These are phyloP conservation scores for Magnolia changhungtana DNA, from an alignment of 164 flowering plant species.

Conservation along the genomic window DNA sequence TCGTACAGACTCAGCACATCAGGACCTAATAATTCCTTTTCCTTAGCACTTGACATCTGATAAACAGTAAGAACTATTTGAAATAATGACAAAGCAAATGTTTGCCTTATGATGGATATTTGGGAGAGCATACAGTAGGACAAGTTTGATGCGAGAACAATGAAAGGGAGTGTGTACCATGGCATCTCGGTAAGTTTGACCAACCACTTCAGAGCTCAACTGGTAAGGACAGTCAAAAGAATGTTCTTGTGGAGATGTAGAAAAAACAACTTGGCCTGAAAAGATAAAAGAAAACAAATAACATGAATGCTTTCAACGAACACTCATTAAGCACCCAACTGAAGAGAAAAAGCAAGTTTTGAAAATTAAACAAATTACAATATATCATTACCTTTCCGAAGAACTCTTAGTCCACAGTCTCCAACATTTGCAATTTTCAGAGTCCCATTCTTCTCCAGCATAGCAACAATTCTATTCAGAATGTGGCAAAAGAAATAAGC, in stretches of 20 bases:
- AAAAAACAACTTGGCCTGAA: conserved; percentile 57
- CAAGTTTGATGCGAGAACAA: background rate
- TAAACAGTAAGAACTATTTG: too few relatives aligned
- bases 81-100: too few relatives aligned
- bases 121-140: too few relatives aligned
- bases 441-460: conserved; percentile 71
- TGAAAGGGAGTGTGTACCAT: conserved; percentile 32
- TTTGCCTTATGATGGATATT: too few relatives aligned
- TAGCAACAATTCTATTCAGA: conserved; percentile 65
- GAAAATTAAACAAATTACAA: background rate
- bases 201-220: conserved; percentile 70
- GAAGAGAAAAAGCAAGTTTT: background rate
- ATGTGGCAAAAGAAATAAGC: background rate
- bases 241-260: conserved; percentile 87
- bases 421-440: conserved; percentile 87
- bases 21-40: too few relatives aligned
- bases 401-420: conserved; percentile 74
- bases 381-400: conserved; percentile 53
- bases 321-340: background rate
- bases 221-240: conserved; percentile 97
- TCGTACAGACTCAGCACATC: too few relatives aligned
- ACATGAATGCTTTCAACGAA: background rate
- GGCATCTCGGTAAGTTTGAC: conserved; percentile 89
- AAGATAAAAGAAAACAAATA: conserved; percentile 5
- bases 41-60: too few relatives aligned